Conservation (phyloP, 2,329 filamentous ascomycete species). For the Chaetomium olivaceum region DNA sequence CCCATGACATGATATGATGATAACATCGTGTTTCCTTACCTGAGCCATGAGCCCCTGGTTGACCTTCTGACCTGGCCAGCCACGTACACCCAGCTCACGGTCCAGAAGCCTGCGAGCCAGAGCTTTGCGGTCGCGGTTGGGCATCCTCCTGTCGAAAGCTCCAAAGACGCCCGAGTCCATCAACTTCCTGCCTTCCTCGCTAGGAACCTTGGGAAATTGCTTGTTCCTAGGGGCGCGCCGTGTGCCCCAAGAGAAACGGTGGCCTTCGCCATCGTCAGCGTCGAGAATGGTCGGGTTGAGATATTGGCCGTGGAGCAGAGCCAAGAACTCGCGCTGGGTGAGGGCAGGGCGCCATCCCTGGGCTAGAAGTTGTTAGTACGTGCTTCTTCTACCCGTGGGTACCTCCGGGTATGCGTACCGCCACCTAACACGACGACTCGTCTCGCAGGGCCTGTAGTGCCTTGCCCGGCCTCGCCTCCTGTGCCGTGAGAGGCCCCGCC, state of each 20-base stretch:
- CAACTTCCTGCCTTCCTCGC: slow-evolving; percentile 69
- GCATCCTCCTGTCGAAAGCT: slow-evolving; percentile 53
- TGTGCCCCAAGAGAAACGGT: slow-evolving; percentile 47
- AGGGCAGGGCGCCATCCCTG: slow-evolving; percentile 24
- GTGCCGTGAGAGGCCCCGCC: slow-evolving; percentile 30
- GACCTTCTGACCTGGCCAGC: slow-evolving; percentile 58
- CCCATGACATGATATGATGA: background rate
- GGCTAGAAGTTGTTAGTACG: slow-evolving; percentile 21
- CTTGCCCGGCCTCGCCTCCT: slow-evolving; percentile 36
- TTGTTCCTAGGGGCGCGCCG: slow-evolving; percentile 49
- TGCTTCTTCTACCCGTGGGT: background rate
- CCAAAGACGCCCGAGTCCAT: slow-evolving; percentile 86
- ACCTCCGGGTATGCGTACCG: slow-evolving; percentile 9
- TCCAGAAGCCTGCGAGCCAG: slow-evolving; percentile 73
- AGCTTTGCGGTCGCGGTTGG: slow-evolving; percentile 60
- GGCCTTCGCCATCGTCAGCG: slow-evolving; percentile 33
- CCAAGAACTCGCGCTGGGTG: slow-evolving; percentile 30
- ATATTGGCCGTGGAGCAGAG: slow-evolving; percentile 32
- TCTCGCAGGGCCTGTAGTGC: slow-evolving; percentile 19
- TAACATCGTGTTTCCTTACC: slow-evolving; percentile 43
- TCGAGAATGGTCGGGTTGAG: slow-evolving; percentile 29
- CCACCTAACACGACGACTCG: slow-evolving; percentile 24
- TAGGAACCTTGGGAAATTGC: slow-evolving; percentile 81
- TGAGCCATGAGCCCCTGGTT: slow-evolving; percentile 68
- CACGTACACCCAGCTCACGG: slow-evolving; percentile 75